A percentile compares a stretch with the other conserved stretches of the same genome.
Conservation (phyloP, 306 rosid species). For the Sophora flavescens region DNA sequence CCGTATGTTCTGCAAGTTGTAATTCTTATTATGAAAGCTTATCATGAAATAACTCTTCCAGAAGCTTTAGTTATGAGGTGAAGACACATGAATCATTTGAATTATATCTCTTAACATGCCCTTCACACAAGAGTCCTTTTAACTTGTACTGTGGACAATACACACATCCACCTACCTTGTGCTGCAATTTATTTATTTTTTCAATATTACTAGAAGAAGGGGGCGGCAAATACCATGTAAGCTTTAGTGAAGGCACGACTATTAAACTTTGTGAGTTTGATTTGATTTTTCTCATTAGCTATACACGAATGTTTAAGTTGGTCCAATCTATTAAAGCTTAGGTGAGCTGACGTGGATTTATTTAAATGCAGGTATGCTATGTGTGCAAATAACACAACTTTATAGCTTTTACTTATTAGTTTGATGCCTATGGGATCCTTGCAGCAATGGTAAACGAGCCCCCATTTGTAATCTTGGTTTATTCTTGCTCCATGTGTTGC, state of each 20-base stretch:
- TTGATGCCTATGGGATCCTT: slow-evolving; percentile 15
- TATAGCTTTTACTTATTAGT: slow-evolving; percentile 19
- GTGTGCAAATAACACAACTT: background rate
- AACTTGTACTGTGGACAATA: too few relatives aligned
- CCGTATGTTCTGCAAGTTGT: background rate
- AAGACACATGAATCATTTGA: too few relatives aligned
- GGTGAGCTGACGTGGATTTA: slow-evolving; percentile 29
- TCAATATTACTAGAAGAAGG: too few relatives aligned
- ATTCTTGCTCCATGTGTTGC: background rate
- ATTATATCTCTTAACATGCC: too few relatives aligned
- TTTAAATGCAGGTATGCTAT: slow-evolving; percentile 23
- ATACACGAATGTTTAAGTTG: slow-evolving; percentile 39
- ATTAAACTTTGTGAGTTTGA: slow-evolving; percentile 34
- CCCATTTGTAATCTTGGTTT: background rate
- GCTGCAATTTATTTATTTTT: too few relatives aligned
- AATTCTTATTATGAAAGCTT: background rate
- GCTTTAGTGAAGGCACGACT: too few relatives aligned
- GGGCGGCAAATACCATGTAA: too few relatives aligned
- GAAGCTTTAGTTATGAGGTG: background rate
- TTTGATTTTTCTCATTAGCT: slow-evolving; percentile 34
- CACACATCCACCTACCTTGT: too few relatives aligned
- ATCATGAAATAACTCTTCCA: background rate
- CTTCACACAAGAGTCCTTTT: too few relatives aligned
- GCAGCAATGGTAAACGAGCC: background rate
- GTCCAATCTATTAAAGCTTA: slow-evolving; percentile 41